Evolutionary conservation across 1,139 yeast species (phyloP), one percentile per base, ranked within the genome.

Genomic region (Citeromyces siamensis): DNA sequence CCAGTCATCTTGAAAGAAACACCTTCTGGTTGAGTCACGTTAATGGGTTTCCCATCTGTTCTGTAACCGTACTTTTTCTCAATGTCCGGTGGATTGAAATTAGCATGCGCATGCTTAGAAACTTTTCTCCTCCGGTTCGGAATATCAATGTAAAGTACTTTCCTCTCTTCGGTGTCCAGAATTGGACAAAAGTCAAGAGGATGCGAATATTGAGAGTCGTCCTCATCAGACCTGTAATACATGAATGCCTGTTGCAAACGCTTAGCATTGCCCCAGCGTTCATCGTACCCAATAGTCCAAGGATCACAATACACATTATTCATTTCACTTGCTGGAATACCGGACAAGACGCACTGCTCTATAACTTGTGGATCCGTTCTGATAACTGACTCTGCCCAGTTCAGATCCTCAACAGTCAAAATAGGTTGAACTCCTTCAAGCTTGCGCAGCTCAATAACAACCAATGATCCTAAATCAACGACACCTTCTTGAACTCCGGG

Each of bases 251-350:
- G 93, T 58, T 80, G 90, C 45, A 81, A 68, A 58, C 93, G 68
- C 52, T 75, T 75, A 36, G 75, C 65, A 36, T 79, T 71, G 35
- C 86, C 93, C 76, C 86, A 80, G 59, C 90, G 70, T 58, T 79
- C 90, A 53, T 81, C 93, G 53, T 75, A 79, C 41, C 90, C 90
- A 52, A 81, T 78, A 36, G 90, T 78, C 95, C 80, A 81, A 48
- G 79, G 88, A 52, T 81, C 93, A 62, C 90, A 80, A 64, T 77
- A 80, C 39, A 78, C 70, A 49, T 75, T 71, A 56, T 71, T 64
- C 83, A 81, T 80, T 34, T 78, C 79, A 36, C 57, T 58, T 32
- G 66, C 68, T 39, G 84, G 78, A 45, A 79, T 58, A 38, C 90
- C 90, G 33, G 80, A 71, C 41, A 78, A 52, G 37, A 63, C 71